A percentile compares a stretch with the other conserved stretches of the same genome.
These are phyloP conservation scores for Pseudogymnoascus sp. DNA, from an alignment of 2,329 filamentous ascomycete species.

Conservation along the genomic window DNA sequence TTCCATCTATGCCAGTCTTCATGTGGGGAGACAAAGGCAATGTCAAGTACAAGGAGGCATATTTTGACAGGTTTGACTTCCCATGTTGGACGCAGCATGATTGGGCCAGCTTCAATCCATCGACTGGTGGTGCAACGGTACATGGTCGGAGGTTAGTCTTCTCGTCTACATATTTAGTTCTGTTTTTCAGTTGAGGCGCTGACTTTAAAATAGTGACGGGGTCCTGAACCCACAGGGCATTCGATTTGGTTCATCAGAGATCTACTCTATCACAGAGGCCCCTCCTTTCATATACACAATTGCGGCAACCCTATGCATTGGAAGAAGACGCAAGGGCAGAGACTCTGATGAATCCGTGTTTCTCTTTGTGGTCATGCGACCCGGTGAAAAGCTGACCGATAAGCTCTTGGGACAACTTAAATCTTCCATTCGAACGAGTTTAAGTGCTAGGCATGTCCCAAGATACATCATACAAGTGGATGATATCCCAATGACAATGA, in stretches of 20 bases:
- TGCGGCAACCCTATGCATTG: slow-evolving; percentile 20
- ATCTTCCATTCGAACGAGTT: slow-evolving; percentile 15
- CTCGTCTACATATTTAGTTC: neutral
- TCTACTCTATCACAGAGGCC: slow-evolving; percentile 34
- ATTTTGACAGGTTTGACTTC: slow-evolving; percentile 38
- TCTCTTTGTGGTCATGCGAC: slow-evolving; percentile 22
- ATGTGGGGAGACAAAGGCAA: slow-evolving; percentile 38
- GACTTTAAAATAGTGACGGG: slow-evolving; percentile 7
- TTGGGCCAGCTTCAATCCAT: slow-evolving; percentile 36
- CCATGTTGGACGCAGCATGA: slow-evolving; percentile 41
- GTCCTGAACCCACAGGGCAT: slow-evolving; percentile 8
- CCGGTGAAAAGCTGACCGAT: slow-evolving; percentile 11
- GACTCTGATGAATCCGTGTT: slow-evolving; percentile 22
- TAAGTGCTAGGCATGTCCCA: slow-evolving; percentile 7
- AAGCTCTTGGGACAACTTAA: slow-evolving; percentile 26
- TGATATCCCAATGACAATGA: slow-evolving; percentile 6
- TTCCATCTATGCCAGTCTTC: slow-evolving; percentile 39
- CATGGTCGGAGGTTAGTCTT: slow-evolving; percentile 30
- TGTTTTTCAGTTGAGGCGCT: slow-evolving; percentile 16
- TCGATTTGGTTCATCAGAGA: slow-evolving; percentile 10
- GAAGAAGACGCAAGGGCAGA: slow-evolving; percentile 13
- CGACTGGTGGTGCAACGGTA: slow-evolving; percentile 35
- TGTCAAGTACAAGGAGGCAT: slow-evolving; percentile 36
- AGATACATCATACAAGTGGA: neutral
- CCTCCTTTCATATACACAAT: slow-evolving; percentile 29